Percentiles rank a stretch among this genome's conserved stretches.
Conservation (phyloP, 169 alveolate genomes). For the Perkinsus marinus region DNA sequence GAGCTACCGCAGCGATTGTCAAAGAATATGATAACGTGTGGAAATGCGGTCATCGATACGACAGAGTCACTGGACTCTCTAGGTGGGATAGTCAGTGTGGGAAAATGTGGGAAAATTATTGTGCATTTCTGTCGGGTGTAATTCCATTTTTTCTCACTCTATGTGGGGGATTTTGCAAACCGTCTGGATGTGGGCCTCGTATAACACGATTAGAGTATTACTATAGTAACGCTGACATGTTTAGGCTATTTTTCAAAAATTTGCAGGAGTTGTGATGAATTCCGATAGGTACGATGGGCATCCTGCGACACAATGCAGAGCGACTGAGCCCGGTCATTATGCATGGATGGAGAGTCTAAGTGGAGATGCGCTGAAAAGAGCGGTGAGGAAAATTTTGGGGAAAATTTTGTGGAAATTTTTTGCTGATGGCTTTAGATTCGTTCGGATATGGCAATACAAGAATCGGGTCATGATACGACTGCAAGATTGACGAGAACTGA, state of each 20-base stretch:
- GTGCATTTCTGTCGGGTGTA: too few species aligned
- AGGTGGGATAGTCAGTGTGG: too few species aligned
- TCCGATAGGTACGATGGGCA: not conserved
- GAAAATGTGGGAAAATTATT: too few species aligned
- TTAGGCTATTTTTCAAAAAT: not conserved
- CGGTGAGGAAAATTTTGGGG: not conserved
- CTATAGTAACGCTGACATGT: too few species aligned
- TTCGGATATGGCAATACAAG: not conserved
- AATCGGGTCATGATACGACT: not conserved
- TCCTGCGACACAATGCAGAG: not conserved
- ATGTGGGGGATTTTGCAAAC: too few species aligned
- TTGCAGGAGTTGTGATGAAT: not conserved
- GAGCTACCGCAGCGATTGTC: not conserved
- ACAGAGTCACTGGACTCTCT: not conserved
- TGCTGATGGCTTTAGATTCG: not conserved
- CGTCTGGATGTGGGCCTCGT: too few species aligned
- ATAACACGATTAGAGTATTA: too few species aligned
- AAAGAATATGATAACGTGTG: not conserved
- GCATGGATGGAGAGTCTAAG: not conserved
- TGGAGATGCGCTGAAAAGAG: not conserved
- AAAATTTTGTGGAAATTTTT: not conserved
- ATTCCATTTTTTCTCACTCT: too few species aligned
- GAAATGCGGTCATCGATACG: not conserved
- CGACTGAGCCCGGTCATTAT: not conserved
- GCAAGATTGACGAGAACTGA: not conserved